A percentile compares a stretch with the other conserved stretches of the same genome.
Conservation (phyloP, 306 rosid species). For the Trichosanthes truncata region DNA sequence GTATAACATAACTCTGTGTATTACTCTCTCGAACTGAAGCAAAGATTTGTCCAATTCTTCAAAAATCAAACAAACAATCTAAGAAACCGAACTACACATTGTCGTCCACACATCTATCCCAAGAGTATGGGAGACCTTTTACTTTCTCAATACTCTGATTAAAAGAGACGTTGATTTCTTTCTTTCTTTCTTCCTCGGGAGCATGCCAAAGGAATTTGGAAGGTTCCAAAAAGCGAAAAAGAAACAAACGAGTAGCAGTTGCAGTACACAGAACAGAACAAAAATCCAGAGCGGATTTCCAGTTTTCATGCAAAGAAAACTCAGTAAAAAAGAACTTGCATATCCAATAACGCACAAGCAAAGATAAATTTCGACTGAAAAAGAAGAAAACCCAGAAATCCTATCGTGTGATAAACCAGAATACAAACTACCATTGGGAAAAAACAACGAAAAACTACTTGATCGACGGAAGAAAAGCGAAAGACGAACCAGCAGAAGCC, state of each 20-base stretch:
- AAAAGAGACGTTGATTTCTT: neutral
- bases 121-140: neutral
- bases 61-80: neutral
- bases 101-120: neutral
- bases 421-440: neutral
- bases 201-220: neutral
- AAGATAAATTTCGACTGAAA: neutral
- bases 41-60: neutral
- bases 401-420: neutral
- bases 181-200: neutral
- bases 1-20: neutral
- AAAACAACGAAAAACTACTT: neutral
- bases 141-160: neutral
- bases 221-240: neutral
- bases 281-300: neutral
- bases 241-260: neutral
- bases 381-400: neutral
- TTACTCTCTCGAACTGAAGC: neutral
- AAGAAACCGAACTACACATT: neutral
- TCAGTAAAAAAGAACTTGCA: neutral
- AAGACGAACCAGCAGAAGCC: constrained; percentile 48
- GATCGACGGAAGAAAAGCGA: neutral
- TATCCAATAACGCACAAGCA: neutral
- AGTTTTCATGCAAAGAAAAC: neutral
- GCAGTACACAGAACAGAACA: neutral